Evolutionary conservation across 2,329 filamentous ascomycete genomes (phyloP).

Genomic region (Albophoma yamanashiensis): DNA sequence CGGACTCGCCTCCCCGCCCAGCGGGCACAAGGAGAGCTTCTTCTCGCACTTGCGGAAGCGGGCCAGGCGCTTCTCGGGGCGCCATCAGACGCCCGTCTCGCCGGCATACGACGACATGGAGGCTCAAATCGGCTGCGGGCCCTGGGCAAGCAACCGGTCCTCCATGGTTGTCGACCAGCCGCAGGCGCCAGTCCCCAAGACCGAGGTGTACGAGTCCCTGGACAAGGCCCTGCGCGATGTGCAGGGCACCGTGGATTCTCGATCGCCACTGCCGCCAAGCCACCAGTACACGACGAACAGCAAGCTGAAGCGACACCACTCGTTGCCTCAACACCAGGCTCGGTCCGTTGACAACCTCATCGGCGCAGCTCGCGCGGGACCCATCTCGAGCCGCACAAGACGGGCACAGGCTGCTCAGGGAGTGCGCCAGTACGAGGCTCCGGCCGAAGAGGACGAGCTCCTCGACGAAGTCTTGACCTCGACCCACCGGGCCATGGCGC

Average conservation of each 20-base stretch:
- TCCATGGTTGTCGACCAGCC: slow-evolving; percentile 66
- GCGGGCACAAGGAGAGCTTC: slow-evolving; percentile 86
- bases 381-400: slow-evolving; percentile 70
- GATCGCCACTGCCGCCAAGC: slow-evolving; percentile 38
- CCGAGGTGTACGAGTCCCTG: slow-evolving; percentile 48
- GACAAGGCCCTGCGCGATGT: slow-evolving; percentile 47
- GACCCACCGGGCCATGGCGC: slow-evolving; percentile 63
- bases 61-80: slow-evolving; percentile 81
- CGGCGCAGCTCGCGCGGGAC: slow-evolving; percentile 43
- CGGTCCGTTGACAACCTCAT: slow-evolving; percentile 54
- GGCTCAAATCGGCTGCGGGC: slow-evolving; percentile 82
- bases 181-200: slow-evolving; percentile 37
- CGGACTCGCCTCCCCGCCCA: slow-evolving; percentile 65
- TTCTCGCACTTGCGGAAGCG: slow-evolving; percentile 95
- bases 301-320: slow-evolving; percentile 54
- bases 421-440: slow-evolving; percentile 80
- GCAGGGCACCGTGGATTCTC: slow-evolving; percentile 37
- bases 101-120: slow-evolving; percentile 80
- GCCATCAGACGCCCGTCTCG: slow-evolving; percentile 72
- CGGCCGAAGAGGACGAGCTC: slow-evolving; percentile 93
- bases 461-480: slow-evolving; percentile 80
- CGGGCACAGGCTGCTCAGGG: slow-evolving; percentile 65
- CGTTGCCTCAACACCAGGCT: slow-evolving; percentile 50
- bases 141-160: slow-evolving; percentile 78
- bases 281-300: slow-evolving; percentile 37